Percentiles rank a stretch among this genome's conserved stretches.
These are phyloP conservation scores for Cymbopogon flexuosus DNA, from an alignment of 202 grass and related monocot species.

Conservation along the genomic window DNA sequence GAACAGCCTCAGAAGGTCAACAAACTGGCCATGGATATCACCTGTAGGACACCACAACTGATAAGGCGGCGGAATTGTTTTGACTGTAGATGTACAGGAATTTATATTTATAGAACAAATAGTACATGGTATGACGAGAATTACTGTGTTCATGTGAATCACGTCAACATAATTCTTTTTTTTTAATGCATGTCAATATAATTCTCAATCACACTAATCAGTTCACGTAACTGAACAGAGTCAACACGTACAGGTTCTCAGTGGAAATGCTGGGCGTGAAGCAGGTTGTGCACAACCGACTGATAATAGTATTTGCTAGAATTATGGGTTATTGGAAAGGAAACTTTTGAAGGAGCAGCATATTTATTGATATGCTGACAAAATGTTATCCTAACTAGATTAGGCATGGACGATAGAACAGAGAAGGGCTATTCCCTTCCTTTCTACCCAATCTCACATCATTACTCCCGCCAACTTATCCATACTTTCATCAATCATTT, in stretches of 20 bases:
- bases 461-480: background rate
- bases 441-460: background rate
- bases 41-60: conserved; percentile 29
- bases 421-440: background rate
- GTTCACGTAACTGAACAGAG: background rate
- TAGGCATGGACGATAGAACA: background rate
- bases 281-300: background rate
- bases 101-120: background rate
- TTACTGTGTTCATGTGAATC: background rate
- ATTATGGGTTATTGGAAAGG: background rate
- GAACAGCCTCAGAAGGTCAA: conserved; percentile 60
- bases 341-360: background rate
- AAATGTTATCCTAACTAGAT: background rate
- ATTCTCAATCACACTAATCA: background rate
- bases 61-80: background rate
- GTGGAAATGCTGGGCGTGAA: background rate
- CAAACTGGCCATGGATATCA: conserved; percentile 71
- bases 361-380: background rate
- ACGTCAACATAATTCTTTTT: background rate
- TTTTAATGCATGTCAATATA: background rate
- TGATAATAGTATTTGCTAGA: background rate
- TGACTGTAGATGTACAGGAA: background rate
- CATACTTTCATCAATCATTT: background rate
- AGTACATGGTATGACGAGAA: background rate
- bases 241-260: background rate